Evolutionary conservation across 768 basidiomycete genomes (phyloP), one percentile per base, ranked within the genome.

Genomic region (Boletales sp.): DNA sequence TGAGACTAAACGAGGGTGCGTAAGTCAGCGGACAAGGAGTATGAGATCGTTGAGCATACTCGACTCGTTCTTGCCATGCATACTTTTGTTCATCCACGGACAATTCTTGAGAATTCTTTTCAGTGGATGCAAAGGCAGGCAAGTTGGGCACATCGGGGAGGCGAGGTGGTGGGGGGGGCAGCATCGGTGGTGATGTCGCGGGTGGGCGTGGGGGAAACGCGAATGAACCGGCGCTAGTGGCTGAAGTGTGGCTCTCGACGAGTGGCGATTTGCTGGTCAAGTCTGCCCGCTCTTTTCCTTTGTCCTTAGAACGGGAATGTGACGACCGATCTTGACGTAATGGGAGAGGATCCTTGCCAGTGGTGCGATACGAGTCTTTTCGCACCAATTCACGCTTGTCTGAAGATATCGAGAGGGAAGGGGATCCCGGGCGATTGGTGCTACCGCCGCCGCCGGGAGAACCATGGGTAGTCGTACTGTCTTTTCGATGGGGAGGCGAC

Each of bases 11-110:
- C 31, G 21, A 10, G 38, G 44, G 14, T 15, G 34, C 8, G 29
- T 57, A n/a, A 50, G 37, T 39, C 29, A 38, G 36, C 36, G 36
- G 27, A 38, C 17, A 15, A 29, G 29, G 39, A 39, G 43, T 2
- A 38, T 10, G 13, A 44, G n/a, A 10, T 7, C 24, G 24, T 27
- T 40, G 41, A 35, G 55, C 74, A 40, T 53, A 76, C 74, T 69
- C 67, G 32, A 77, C 63, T 24, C 74, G 73, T 34, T 70, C 65
- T 32, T 68, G 61, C 74, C 74, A 76, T 38, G 66, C 57, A 21
- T 50, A 55, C n/a, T 62, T 63, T 41, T 69, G 72, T 43, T 76
- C 72, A 4, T 70, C 71, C 18, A 61, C 31, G n/a, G 72, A 61
- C 17, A 65, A 36, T 11, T 57, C 63, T 42, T 63, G 65, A 15